Conservation (phyloP, 306 rosid species). For the Sindora glabra region DNA sequence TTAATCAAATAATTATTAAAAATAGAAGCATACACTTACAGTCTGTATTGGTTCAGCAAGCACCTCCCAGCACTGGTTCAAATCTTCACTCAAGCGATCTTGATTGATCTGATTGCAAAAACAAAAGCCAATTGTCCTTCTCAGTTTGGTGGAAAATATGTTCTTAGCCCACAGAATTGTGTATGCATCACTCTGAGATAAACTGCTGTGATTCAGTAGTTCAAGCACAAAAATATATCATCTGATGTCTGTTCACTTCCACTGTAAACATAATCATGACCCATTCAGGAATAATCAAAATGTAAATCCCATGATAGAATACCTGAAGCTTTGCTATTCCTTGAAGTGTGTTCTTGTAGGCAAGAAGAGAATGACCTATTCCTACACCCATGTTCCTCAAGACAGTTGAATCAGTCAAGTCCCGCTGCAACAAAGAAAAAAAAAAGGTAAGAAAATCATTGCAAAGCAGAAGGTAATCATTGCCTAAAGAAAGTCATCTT, state of each 20-base stretch:
- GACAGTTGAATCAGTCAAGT: constrained; percentile 95
- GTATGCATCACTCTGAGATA: background rate
- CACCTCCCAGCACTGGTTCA: constrained; percentile 88
- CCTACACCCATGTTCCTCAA: constrained; percentile 86
- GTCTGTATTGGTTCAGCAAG: constrained; percentile 98
- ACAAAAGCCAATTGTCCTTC: no score
- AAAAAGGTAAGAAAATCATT: no score
- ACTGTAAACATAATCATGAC: no score
- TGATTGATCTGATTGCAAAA: constrained; percentile 57
- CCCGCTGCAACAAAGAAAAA: constrained; percentile 47
- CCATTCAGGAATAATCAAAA: background rate
- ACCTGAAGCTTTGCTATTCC: constrained; percentile 90
- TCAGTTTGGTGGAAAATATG: no score
- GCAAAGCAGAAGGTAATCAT: background rate
- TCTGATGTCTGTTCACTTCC: no score
- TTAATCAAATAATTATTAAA: background rate
- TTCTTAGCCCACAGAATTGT: no score
- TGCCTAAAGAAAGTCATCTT: background rate
- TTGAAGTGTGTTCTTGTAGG: constrained; percentile 76
- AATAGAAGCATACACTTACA: constrained; percentile 33
- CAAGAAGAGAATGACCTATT: constrained; percentile 85
- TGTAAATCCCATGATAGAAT: background rate
- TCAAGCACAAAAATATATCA: background rate
- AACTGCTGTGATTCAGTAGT: constrained; percentile 1
- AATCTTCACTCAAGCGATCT: constrained; percentile 67